Evolutionary conservation across 177 flowering plant species (phyloP), one percentile per base, ranked within the genome.

Genomic region (Tripterygium wilfordii): DNA sequence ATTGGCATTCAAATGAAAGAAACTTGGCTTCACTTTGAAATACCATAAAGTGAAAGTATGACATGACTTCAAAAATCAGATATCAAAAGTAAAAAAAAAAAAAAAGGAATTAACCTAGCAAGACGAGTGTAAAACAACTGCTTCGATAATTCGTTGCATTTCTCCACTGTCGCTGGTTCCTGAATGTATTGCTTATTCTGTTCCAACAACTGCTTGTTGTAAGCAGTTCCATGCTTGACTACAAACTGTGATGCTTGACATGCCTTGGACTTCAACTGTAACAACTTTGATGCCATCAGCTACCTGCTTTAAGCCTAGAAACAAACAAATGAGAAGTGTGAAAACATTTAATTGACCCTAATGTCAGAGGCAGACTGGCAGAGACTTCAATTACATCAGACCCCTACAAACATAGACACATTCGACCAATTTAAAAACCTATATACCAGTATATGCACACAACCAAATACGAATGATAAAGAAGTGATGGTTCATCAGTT

Each of bases 91-190:
- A 14, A 10, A 47, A 24, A 20, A 20, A 27, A n/a, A n/a, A 3
- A n/a, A 2, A 22, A 48, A 31, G 23, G 3, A 41, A 47, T 1
- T 42, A 50, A 89, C 97, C 97, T 90, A 36, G 97, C 97, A 66
- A 89, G 94, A 17, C 96, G 96, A 28, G 97, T 90, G 75, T 84
- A 90, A 17, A 87, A 69, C 65, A 90, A 67, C 56, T 90, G 94
- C 45, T 90, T 87, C 5, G 97, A 53, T 56, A 90, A 64, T 30
- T 27, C 27, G 31, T 72, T 62, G 67, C 97, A 90, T 48, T 78
- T 90, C 58, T 90, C 97, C 15, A 76, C 65, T 0, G 95, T 85
- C 0, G 97, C 71, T 17, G 95, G 97, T 10, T 84, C 74, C 65
- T 77, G 82, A 33, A 90, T 58, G 54, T 71, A 80, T 37, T 85